A percentile compares a stretch with the other conserved stretches of the same genome.
Evolutionary conservation across 352 stramenopile species (phyloP).

Genomic region (Thalassiosira oceanica): DNA sequence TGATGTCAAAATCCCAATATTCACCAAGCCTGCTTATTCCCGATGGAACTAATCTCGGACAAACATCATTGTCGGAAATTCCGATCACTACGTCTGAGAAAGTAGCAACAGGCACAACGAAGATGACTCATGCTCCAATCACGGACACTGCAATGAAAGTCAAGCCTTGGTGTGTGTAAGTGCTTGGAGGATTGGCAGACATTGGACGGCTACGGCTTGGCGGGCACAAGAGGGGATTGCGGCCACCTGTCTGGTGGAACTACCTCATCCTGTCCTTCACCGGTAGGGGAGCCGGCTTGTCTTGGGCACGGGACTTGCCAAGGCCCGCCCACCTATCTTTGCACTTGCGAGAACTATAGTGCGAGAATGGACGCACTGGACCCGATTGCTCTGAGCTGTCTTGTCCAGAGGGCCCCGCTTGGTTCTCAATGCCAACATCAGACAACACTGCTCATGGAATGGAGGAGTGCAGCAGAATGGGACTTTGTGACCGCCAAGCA

Average conservation of each 20-base stretch:
- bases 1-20: no score
- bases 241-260: constrained; percentile 67
- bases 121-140: constrained; percentile 52
- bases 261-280: constrained; percentile 64
- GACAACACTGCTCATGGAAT: constrained; percentile 65
- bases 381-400: constrained; percentile 85
- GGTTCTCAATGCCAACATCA: constrained; percentile 75
- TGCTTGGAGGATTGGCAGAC: constrained; percentile 84
- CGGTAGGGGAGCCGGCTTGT: constrained; percentile 70
- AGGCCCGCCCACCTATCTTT: constrained; percentile 60
- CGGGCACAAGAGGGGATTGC: constrained; percentile 88
- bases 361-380: constrained; percentile 83
- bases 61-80: constrained; percentile 30
- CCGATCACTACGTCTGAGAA: constrained; percentile 44
- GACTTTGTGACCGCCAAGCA: constrained; percentile 82
- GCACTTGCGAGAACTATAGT: constrained; percentile 78
- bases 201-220: constrained; percentile 85
- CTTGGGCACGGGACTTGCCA: constrained; percentile 69
- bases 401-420: constrained; percentile 80
- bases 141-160: constrained; percentile 57
- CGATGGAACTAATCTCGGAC: constrained; percentile 41
- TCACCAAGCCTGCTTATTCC: constrained; percentile 53
- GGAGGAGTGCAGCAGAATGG: constrained; percentile 86
- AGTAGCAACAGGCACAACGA: constrained; percentile 54
- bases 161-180: constrained; percentile 61